Conservation (phyloP, 768 basidiomycete species). For the Tulasnella sp. region DNA sequence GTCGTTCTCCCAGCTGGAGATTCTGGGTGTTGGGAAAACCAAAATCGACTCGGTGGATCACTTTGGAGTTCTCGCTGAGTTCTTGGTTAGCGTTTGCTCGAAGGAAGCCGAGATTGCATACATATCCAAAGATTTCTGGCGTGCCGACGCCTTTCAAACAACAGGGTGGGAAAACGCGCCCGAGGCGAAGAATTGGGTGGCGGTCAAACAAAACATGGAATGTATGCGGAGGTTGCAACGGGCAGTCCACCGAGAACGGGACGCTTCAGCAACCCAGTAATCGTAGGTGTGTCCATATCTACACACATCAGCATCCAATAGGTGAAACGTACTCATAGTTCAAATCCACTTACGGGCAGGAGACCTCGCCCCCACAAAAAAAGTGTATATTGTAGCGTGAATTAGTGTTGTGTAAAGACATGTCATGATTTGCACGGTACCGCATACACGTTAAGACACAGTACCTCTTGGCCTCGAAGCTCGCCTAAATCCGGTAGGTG, state of each 20-base stretch:
- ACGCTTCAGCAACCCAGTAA: neutral
- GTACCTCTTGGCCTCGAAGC: neutral
- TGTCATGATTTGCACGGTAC: neutral
- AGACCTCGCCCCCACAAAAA: too few species aligned
- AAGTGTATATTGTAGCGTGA: neutral
- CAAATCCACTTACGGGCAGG: neutral
- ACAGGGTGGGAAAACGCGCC: neutral
- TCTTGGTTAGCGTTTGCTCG: neutral
- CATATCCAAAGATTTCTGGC: neutral
- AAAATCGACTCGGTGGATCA: neutral
- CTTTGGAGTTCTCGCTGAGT: neutral
- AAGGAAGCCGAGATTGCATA: neutral
- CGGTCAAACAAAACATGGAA: neutral
- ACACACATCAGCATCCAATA: neutral
- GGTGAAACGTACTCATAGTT: neutral
- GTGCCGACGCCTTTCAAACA: neutral
- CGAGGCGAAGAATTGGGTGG: neutral
- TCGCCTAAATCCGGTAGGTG: too few species aligned
- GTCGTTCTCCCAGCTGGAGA: neutral
- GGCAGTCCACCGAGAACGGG: neutral
- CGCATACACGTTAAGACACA: neutral
- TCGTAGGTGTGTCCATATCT: too few species aligned
- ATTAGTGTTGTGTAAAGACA: neutral
- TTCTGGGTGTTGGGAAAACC: neutral
- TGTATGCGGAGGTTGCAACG: neutral